Percentiles rank a stretch among this genome's conserved stretches.
Conservation (phyloP, 805 yeast genomes). For the Metschnikowia matae region DNA sequence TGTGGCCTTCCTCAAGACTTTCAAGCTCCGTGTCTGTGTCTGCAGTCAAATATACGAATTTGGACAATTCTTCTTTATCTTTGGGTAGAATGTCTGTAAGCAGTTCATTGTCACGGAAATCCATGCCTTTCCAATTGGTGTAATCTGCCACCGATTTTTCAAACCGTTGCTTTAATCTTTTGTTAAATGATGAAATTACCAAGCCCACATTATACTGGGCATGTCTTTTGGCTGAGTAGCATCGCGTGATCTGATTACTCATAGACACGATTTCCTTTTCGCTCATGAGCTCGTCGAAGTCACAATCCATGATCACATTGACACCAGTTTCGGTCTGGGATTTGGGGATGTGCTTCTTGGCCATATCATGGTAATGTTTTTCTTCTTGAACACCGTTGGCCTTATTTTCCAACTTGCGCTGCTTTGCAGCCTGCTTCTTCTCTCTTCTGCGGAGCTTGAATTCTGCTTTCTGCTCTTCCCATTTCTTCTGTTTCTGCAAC, state of each 20-base stretch:
- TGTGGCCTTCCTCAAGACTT: conserved; percentile 60
- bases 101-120: conserved; percentile 38
- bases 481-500: conserved; percentile 50
- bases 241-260: conserved; percentile 74
- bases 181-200: conserved; percentile 60
- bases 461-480: conserved; percentile 64
- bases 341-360: conserved; percentile 31
- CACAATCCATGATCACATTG: conserved; percentile 76
- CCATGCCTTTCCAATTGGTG: conserved; percentile 63
- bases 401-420: conserved; percentile 29
- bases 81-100: conserved; percentile 28
- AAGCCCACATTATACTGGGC: conserved; percentile 56
- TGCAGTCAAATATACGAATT: conserved; percentile 72
- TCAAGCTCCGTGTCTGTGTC: conserved; percentile 74
- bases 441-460: conserved; percentile 52
- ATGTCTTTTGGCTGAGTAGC: conserved; percentile 73
- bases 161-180: conserved; percentile 62
- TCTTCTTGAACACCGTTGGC: conserved; percentile 8
- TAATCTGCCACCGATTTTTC: conserved; percentile 58
- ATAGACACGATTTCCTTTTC: conserved; percentile 67
- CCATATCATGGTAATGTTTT: conserved; percentile 22
- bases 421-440: conserved; percentile 37
- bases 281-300: conserved; percentile 84
- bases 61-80: conserved; percentile 30
- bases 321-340: conserved; percentile 49